These are phyloP conservation scores for Saccharomycopsis malanga DNA, from an alignment of 805 yeast species.

Conservation along the genomic window DNA sequence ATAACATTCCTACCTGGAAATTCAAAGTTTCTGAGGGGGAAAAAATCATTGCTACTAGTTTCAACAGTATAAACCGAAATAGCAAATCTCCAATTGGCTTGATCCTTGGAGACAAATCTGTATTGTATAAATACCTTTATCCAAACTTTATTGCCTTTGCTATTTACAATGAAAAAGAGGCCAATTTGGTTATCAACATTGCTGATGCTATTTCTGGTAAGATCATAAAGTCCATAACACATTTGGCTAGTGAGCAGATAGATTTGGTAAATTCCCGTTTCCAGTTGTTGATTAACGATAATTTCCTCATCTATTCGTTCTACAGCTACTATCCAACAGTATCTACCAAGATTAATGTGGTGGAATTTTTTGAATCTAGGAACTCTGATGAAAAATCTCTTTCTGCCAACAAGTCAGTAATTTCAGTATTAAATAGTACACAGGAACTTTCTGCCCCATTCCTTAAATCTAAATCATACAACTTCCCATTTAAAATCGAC, in stretches of 20 bases:
- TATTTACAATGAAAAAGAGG: constrained; percentile 29
- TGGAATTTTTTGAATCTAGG: constrained; percentile 72
- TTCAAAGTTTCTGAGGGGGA: not conserved
- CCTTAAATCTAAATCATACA: constrained; percentile 48
- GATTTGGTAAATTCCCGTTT: constrained; percentile 37
- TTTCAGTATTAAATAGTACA: constrained; percentile 1
- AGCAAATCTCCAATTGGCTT: constrained; percentile 58
- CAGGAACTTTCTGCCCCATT: constrained; percentile 35
- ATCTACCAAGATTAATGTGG: constrained; percentile 53
- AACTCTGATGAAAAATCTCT: constrained; percentile 39
- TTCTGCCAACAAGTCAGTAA: constrained; percentile 20
- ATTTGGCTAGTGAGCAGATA: constrained; percentile 35
- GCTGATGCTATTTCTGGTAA: constrained; percentile 69
- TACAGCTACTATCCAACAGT: constrained; percentile 43
- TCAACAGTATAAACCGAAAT: constrained; percentile 34
- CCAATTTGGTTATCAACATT: constrained; percentile 41
- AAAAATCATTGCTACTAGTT: constrained; percentile 35
- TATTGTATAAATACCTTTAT: constrained; percentile 74
- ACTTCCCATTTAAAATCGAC: constrained; percentile 52
- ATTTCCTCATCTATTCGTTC: constrained; percentile 72
- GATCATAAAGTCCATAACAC: constrained; percentile 38
- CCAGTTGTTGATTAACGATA: constrained; percentile 62
- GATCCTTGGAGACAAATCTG: constrained; percentile 60
- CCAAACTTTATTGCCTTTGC: constrained; percentile 59
- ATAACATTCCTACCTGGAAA: constrained; percentile 5